phyloP scores from a whole-genome alignment of 2,329 filamentous ascomycete genomes.

The Emmonsia crescens region DNA sequence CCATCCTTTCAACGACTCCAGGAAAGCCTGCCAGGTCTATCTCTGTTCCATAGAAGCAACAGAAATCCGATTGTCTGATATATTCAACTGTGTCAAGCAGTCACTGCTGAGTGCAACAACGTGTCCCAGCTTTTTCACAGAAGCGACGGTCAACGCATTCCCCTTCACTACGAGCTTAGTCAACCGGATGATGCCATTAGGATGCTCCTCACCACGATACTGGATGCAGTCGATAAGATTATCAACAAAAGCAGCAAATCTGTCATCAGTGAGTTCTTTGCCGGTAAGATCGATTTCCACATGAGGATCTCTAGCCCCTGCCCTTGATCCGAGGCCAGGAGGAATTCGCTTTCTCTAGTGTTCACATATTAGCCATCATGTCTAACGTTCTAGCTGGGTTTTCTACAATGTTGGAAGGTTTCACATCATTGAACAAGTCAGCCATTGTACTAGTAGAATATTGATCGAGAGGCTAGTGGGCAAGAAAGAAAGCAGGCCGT shows the following conservation, averaged over 20 bases:
- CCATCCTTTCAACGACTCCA: conserved; percentile 34
- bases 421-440: no score
- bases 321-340: conserved; percentile 18
- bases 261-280: conserved; percentile 38
- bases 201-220: conserved; percentile 21
- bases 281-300: conserved; percentile 38
- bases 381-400: neutral
- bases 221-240: conserved; percentile 32
- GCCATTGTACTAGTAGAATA: no score
- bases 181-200: conserved; percentile 26
- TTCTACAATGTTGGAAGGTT: no score
- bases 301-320: conserved; percentile 22
- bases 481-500: no score
- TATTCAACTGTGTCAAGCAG: conserved; percentile 38
- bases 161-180: conserved; percentile 37
- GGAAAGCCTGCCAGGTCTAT: conserved; percentile 34
- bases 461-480: no score
- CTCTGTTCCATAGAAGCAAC: conserved; percentile 29
- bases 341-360: conserved; percentile 28
- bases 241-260: conserved; percentile 32
- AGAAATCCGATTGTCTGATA: conserved; percentile 37
- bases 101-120: conserved; percentile 32
- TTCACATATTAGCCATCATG: conserved; percentile 5
- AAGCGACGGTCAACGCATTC: conserved; percentile 34
- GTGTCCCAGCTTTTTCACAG: conserved; percentile 31